Base-by-base conservation (phyloP, 139 green algal genomes). In the Auxenochlorella protothecoides region DNA sequence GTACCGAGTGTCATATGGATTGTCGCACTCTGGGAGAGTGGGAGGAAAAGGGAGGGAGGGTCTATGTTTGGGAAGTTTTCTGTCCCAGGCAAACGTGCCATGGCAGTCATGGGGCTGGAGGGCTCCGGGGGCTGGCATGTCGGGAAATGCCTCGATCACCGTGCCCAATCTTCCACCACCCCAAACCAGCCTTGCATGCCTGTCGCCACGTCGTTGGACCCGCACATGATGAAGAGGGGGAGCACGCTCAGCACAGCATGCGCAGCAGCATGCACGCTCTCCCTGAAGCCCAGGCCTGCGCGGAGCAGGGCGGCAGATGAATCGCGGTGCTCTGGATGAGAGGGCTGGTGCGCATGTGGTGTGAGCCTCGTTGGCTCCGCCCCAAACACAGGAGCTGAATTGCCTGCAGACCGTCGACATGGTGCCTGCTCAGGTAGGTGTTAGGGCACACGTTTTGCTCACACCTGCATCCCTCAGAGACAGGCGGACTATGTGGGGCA, bases 211-310 rank as follows among this genome's bases (percentile, higher is more conserved):
- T 95, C 90, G 12, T 55, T 63, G 12, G 82, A 5, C 57, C 75
- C 78, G 74, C 83, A 91, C 55, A 88, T 84, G 14, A 97, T 65
- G 78, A 79, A 89, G 6, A 97, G 77, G 0, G 94, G 94, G 57
- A 97, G 74, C 52, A 92, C 90, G 73, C 94, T 93, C 56, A 96
- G 80, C 68, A 97, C 14, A 0, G 93, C 93, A 72, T 98, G 93
- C 10, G 63, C 76, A 16, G 93, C 93, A 8, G 83, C 93, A 72
- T 98, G 93, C 65, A 96, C 65, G 54, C 84, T 83, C n/a, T 89
- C 91, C 3, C 87, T 62, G 69, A 92, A 94, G 13, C 73, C 56
- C 59, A 93, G 70, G 10, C 82, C 85, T 3, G 70, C 72, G 3
- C 10, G 9, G 55, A 4, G 4, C 16, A 44, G 11, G 27, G 27